Evolutionary conservation across 768 basidiomycete genomes (phyloP).

Genomic region (Podaxis mareebaensis): DNA sequence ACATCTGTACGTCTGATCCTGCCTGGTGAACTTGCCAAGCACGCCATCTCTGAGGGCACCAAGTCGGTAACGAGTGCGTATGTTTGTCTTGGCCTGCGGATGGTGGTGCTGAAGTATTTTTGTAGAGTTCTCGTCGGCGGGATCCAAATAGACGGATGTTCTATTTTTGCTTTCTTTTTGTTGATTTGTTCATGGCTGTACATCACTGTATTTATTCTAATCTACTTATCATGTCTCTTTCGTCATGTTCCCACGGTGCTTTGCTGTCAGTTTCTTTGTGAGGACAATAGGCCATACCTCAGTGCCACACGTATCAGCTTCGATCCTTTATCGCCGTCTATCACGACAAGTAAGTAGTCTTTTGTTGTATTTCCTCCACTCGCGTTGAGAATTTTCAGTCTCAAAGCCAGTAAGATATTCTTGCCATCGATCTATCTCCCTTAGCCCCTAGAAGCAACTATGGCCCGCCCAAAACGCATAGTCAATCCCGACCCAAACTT

Average conservation of each 20-base stretch:
- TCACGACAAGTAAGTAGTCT: neutral
- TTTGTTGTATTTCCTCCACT: neutral
- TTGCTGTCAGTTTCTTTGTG: conserved; percentile 4
- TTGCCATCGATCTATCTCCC: neutral
- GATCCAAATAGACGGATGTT: conserved; percentile 18
- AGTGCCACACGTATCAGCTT: neutral
- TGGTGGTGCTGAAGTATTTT: neutral
- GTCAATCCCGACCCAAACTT: neutral
- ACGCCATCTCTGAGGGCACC: conserved; percentile 94
- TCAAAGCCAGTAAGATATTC: neutral
- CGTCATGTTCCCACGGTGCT: neutral
- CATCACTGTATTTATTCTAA: conserved; percentile 22
- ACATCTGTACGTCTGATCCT: conserved; percentile 94
- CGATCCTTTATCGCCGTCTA: neutral
- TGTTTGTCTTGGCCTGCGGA: neutral
- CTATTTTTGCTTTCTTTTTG: conserved; percentile 10
- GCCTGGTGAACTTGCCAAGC: conserved; percentile 97
- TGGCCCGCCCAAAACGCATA: conserved; percentile 1
- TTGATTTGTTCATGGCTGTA: conserved; percentile 20
- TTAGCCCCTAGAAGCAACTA: neutral
- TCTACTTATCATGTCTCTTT: neutral
- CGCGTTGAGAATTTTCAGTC: neutral
- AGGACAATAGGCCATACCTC: neutral
- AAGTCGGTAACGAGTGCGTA: conserved; percentile 56
- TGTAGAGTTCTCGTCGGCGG: conserved; percentile 22